Base-by-base conservation (phyloP, 768 basidiomycete genomes). In the Macrolepiota dolichaula region DNA sequence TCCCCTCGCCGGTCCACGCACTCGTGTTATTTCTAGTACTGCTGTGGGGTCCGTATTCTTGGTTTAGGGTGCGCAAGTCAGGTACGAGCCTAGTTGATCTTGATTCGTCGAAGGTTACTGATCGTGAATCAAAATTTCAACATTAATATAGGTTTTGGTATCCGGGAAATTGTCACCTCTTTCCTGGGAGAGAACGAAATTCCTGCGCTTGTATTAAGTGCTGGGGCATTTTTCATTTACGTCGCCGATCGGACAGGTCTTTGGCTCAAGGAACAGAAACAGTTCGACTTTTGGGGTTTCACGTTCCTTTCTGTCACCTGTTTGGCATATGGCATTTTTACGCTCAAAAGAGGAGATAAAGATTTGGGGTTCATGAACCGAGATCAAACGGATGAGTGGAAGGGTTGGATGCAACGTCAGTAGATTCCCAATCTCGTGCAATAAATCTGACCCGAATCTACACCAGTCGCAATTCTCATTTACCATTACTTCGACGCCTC, bases 341-440 rank as follows among this genome's bases (percentile, higher is more conserved):
- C 87, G 1, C 73, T 92, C 64, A 87, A 85, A 69, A 82, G 82
- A 19, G 81, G 81, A 17, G 92, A 92, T 65, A 92, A 89, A 67
- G 93, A 97, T 68, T 74, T 90, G 55, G 94, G 94, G 0, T 92
- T 95, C 73, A 76, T 97, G 66, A 96, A 94, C 68, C 82, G 94
- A 60, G 92, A 95, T 53, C 93, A 96, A 72, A 96, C 94, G 1
- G 93, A 97, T 65, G 94, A 97, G 74, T 97, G 94, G 94, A 96
- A 96, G 73, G 94, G 94, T 2, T 97, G 94, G 94, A 97, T 97
- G 94, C 94, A 97, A 78, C 80, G 93, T 93, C 68, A 59, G 89
- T 72, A 5, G 19, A 27, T 54, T 47, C 37, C 46, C 32, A 53
- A 12, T 25, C 25, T 24, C 51, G 4, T 42, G n/a, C 11, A 36